Base-by-base conservation (phyloP, 2,329 filamentous ascomycete species). In the Septoria linicola region DNA sequence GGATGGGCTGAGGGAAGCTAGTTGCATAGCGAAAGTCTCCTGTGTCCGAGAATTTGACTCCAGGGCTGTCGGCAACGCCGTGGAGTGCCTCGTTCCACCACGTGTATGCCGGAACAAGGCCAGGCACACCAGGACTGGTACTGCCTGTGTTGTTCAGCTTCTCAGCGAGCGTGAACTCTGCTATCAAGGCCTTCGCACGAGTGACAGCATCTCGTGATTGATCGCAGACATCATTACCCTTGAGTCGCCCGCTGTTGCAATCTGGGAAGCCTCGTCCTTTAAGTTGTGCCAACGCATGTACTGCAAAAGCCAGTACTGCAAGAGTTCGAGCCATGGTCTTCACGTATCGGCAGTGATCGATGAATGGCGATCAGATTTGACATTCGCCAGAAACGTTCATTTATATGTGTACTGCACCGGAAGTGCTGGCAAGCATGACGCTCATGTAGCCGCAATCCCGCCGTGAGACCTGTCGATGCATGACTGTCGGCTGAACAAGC, bases 21-120 rank as follows among this genome's bases (percentile, higher is more conserved):
- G 84, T 87, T 0, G 83, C 80, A 62, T 78, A 80, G 55, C 73
- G 78, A 63, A 76, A 87, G 8, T 77, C 68, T 2, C 77, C 78
- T 10, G 68, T 70, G 4, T 66, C 65, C n/a, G 75, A 73, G 65
- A 82, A 83, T 23, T 76, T 72, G 4, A 80, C 79, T 0, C 80
- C 82, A 0, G 77, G 77, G 16, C 74, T 75, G 3, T 58, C 63
- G 3, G 78, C 82, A 0, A 87, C 72, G 1, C 84, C 84, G 60
- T 86, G 83, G 0, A 85, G 74, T 1, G 78, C 82, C 65, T 83
- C 80, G 37, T 74, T 78, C 80, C 81, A 84, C 72, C 81, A 83
- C 58, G 80, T 72, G 58, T 86, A 86, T 0, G 74, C 64, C 0
- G 78, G 76, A 0, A 85, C 81, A 0, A 85, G 71, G 21, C 81